Evolutionary conservation across 2,329 filamentous ascomycete species (phyloP), one percentile per base, ranked within the genome.

Genomic region (Lachnum nothofagi): DNA sequence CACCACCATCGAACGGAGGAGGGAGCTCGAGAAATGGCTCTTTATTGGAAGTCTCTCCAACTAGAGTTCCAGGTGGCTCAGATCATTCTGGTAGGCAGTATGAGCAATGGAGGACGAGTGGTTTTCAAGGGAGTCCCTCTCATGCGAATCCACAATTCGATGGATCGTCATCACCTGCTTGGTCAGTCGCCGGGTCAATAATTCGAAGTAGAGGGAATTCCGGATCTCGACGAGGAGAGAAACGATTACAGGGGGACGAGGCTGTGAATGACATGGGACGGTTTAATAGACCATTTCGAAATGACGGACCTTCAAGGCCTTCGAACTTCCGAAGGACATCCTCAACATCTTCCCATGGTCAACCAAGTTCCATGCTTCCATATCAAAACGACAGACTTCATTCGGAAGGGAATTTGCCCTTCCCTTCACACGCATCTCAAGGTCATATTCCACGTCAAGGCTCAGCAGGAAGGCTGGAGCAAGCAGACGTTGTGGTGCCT

Each of bases 401-500:
- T 40, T 12, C 37, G 14, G 19, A 20, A 12, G 10, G 16, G 14
- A 20, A 37, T 37, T n/a, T 9, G 14, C 41, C 17, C 9, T 17
- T 31, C 5, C 22, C 33, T 37, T 39, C 22, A 44, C 37, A 19
- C 31, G 39, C 35, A 34, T 34, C 16, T 20, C 42, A 25, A 19
- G 46, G 37, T 42, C 48, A 43, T 19, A 42, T 22, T 43, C 38
- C 39, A 27, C 46, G 41, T 23, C 22, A 37, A 24, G 37, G 34
- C 24, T 22, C 19, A 23, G n/a, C 31, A 8, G 37, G 12, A 12
- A 12, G 31, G 19, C 17, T 33, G n/a, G 46, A n/a, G 34, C 25
- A 16, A 16, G 10, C 44, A 16, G 41, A 55, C 34, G 34, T 86
- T 53, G 69, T 77, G 16, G 69, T 90, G 34, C 90, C 91, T 1